A percentile compares a stretch with the other conserved stretches of the same genome.
These are phyloP conservation scores for Trichoderma asperelloides DNA, from an alignment of 495 filamentous ascomycete genomes.

Conservation along the genomic window DNA sequence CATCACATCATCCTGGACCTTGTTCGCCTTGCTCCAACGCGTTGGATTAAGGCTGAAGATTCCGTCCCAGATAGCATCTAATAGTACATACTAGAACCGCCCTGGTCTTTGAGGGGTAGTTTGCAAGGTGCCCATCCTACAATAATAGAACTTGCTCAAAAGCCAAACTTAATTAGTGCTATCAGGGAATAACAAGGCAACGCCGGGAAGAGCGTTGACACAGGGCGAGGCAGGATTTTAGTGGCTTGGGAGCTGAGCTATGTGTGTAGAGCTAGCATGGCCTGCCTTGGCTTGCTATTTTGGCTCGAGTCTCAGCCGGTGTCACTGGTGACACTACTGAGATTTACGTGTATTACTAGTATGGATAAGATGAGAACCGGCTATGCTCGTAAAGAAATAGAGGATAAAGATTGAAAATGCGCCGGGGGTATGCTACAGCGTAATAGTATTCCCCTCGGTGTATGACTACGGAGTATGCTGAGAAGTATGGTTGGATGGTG, in stretches of 20 bases:
- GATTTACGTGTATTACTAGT: too few species aligned
- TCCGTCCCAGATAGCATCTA: background rate
- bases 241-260: background rate
- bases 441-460: background rate
- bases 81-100: background rate
- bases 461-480: too few species aligned
- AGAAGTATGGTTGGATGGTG: too few species aligned
- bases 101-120: background rate
- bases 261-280: background rate
- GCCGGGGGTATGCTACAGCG: background rate
- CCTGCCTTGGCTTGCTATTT: background rate
- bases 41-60: background rate
- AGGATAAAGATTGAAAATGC: too few species aligned
- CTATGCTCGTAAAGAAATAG: too few species aligned
- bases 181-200: background rate
- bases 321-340: too few species aligned
- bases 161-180: background rate
- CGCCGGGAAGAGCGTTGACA: background rate
- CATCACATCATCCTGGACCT: too few species aligned
- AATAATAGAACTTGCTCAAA: background rate
- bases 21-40: background rate
- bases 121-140: background rate
- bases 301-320: too few species aligned
- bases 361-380: too few species aligned
- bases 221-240: background rate